Evolutionary conservation across 768 basidiomycete species (phyloP).

Genomic region (Ephemerocybe angulata): DNA sequence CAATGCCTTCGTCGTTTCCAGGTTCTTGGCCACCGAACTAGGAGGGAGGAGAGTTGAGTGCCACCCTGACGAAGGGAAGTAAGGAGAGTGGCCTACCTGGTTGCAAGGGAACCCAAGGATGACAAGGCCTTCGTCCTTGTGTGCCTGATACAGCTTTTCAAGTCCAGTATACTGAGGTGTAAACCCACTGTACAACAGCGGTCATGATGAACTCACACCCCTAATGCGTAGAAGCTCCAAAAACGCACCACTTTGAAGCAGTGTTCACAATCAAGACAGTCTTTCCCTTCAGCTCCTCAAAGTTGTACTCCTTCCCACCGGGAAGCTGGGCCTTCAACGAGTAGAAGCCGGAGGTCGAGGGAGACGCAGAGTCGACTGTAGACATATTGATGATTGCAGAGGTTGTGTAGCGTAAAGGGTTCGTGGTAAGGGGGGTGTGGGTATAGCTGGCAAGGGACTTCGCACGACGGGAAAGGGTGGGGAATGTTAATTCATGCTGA

Average conservation of each 20-base stretch:
- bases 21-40: conserved; percentile 89
- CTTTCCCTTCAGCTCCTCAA: conserved; percentile 70
- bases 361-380: conserved; percentile 6
- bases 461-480: too few relatives aligned
- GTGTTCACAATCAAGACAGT: conserved; percentile 76
- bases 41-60: background rate
- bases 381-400: conserved; percentile 2
- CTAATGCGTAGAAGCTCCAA: background rate
- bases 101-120: conserved; percentile 93
- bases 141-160: conserved; percentile 76
- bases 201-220: background rate
- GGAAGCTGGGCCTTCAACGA: conserved; percentile 65
- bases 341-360: conserved; percentile 47
- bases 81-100: conserved; percentile 44
- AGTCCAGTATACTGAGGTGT: conserved; percentile 81
- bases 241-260: conserved; percentile 65
- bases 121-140: conserved; percentile 69
- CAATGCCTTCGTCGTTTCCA: conserved; percentile 70
- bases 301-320: conserved; percentile 51
- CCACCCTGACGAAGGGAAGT: background rate
- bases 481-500: too few relatives aligned
- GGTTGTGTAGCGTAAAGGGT: conserved; percentile 3
- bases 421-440: too few relatives aligned
- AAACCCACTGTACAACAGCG: conserved; percentile 55
- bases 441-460: too few relatives aligned